Conservation (phyloP, 495 filamentous ascomycete genomes). For the Hypoxylon crocopeplum region DNA sequence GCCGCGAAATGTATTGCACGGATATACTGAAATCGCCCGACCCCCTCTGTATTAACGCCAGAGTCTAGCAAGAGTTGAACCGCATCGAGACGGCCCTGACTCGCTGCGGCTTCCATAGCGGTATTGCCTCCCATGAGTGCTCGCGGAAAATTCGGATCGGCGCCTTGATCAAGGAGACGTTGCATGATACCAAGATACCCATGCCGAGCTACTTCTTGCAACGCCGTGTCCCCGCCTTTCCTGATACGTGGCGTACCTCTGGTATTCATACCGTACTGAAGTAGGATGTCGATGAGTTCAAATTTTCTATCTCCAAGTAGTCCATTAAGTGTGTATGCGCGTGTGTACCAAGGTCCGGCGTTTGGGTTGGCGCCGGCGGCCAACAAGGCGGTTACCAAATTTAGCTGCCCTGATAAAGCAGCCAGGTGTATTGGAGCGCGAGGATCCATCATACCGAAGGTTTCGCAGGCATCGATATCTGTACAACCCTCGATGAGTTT, state of each 20-base stretch:
- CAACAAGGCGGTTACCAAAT: not conserved
- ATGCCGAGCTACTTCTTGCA: not conserved
- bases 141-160: not conserved
- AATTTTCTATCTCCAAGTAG: not conserved
- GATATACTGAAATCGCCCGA: conserved; percentile 5
- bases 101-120: not conserved
- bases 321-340: not conserved
- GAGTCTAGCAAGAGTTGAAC: conserved; percentile 13
- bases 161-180: not conserved
- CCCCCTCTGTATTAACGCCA: conserved; percentile 3
- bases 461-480: not conserved
- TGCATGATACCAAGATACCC: conserved; percentile 4
- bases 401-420: not conserved
- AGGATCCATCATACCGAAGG: not conserved
- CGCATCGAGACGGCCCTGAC: conserved; percentile 4
- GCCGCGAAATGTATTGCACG: not conserved
- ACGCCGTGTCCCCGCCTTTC: not conserved
- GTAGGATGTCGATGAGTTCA: not conserved
- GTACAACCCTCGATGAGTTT: not conserved
- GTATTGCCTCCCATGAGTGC: not conserved
- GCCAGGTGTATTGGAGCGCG: not conserved
- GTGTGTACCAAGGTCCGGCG: not conserved
- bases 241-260: not conserved
- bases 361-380: conserved; percentile 3
- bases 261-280: not conserved